phyloP scores from a whole-genome alignment of 306 rosid genomes.

The Fagus sylvatica region DNA sequence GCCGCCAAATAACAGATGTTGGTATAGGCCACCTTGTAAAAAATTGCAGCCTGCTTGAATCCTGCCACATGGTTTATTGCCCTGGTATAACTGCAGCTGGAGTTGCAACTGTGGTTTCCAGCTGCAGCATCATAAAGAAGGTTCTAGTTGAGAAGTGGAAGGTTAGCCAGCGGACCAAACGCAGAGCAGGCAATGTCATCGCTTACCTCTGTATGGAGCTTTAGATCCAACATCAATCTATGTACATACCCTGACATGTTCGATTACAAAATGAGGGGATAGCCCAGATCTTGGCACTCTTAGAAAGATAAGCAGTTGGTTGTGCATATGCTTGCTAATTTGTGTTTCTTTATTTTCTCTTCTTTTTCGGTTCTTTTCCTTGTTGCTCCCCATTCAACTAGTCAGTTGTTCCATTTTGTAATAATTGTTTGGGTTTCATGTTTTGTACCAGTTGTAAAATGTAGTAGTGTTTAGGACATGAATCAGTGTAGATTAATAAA shows the following conservation, averaged over 20 bases:
- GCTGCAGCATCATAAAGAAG: constrained; percentile 80
- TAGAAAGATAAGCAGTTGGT: neutral
- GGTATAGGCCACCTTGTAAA: constrained; percentile 81
- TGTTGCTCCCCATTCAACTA: neutral
- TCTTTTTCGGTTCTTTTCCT: neutral
- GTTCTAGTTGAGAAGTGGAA: constrained; percentile 89
- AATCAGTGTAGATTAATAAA: neutral
- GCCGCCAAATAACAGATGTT: constrained; percentile 85
- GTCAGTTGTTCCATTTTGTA: neutral
- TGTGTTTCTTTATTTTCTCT: neutral
- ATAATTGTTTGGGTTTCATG: neutral
- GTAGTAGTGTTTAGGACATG: neutral
- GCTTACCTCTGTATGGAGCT: constrained; percentile 84
- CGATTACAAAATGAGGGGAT: too few relatives aligned
- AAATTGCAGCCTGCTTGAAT: constrained; percentile 63
- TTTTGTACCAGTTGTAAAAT: neutral
- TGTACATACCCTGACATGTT: constrained; percentile 7
- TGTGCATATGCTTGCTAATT: neutral
- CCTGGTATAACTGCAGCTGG: constrained; percentile 74
- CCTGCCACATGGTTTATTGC: constrained; percentile 95
- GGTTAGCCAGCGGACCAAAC: constrained; percentile 81
- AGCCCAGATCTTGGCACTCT: neutral
- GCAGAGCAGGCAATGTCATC: constrained; percentile 81
- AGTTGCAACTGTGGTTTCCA: constrained; percentile 79
- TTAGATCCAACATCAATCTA: constrained; percentile 23